These are phyloP conservation scores for Sphagnum fallax DNA, from an alignment of 228 moss, liverwort and hornwort species.

Conservation along the genomic window DNA sequence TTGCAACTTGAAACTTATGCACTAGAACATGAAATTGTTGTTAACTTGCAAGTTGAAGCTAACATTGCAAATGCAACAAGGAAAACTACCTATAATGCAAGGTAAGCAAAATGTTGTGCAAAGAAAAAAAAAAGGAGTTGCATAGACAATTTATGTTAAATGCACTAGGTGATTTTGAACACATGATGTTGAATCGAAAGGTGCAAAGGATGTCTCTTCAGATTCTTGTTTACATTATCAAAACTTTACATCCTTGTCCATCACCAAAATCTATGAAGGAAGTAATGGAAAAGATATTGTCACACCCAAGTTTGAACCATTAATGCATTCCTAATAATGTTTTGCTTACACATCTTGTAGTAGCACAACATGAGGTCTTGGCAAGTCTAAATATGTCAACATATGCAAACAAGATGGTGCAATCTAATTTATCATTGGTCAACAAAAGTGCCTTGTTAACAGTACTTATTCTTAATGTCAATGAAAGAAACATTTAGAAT, in stretches of 20 bases:
- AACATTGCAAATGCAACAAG: not conserved
- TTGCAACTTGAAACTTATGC: too few relatives aligned
- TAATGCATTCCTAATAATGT: not conserved
- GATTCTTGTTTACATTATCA: not conserved
- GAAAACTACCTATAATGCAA: not conserved
- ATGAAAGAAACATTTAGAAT: too few relatives aligned
- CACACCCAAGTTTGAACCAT: not conserved
- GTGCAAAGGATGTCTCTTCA: not conserved
- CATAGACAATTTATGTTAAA: not conserved
- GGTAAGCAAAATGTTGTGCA: not conserved
- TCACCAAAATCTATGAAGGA: not conserved
- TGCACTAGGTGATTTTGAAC: not conserved
- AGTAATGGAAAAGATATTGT: slow-evolving; percentile 1
- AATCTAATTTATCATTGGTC: not conserved
- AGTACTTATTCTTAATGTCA: too few relatives aligned
- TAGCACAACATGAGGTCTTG: slow-evolving; percentile 1
- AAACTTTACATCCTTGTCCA: not conserved
- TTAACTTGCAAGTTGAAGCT: not conserved
- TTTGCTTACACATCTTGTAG: not conserved
- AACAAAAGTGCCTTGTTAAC: not conserved
- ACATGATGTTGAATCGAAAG: not conserved
- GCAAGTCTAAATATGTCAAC: not conserved
- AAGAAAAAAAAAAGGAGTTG: not conserved
- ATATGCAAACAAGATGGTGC: not conserved
- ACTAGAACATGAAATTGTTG: too few relatives aligned